Evolutionary conservation across 192 early-diverging fungal species (phyloP), one percentile per base, ranked within the genome.

Genomic region (Tieghemiomyces parasiticus): DNA sequence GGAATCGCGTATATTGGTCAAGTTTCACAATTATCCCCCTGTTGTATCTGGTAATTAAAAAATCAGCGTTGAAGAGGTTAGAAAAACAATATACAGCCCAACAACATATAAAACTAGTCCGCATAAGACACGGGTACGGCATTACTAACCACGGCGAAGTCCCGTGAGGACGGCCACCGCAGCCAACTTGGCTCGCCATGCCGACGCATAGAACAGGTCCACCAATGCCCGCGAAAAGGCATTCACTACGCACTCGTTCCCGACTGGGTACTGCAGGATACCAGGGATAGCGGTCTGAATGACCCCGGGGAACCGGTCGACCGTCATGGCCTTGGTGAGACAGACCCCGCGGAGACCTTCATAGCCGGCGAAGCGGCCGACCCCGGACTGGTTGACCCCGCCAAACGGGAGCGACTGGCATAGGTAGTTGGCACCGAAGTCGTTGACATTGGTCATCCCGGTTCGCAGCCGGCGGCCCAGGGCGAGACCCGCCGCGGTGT

Each of bases 401-500:
- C 88, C 88, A 74, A 90, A 90, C 1, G 88, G 88, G 56, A 90
- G 62, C 2, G 80, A 73, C 64, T 91, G 86, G 68, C 86, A 88
- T 4, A 93, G 74, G 58, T 91, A 93, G 54, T 83, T 88, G 61
- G 84, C 82, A 20, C 77, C 91, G 63, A 89, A 93, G 63, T 90
- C 91, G 66, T 93, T 93, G 60, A 91, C 70, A 49, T 93, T 93
- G 50, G 78, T 67, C 86, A 89, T 88, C 19, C 90, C 90, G 0
- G 77, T 75, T 60, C 79, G 79, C 47, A 91, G 66, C 19, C 64
- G 66, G 25, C 75, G 66, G n/a, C 79, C 78, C 26, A 91, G 74
- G 12, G 74, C 66, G 30, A 76, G 67, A 10, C 76, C 89, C 44
- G 77, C 71, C 10, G 58, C 62, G 28, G 80, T 75, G 61, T 91